A percentile compares a stretch with the other conserved stretches of the same genome.
These are phyloP conservation scores for Phytophthora chlamydospora DNA, from an alignment of 352 stramenopile species.

Conservation along the genomic window DNA sequence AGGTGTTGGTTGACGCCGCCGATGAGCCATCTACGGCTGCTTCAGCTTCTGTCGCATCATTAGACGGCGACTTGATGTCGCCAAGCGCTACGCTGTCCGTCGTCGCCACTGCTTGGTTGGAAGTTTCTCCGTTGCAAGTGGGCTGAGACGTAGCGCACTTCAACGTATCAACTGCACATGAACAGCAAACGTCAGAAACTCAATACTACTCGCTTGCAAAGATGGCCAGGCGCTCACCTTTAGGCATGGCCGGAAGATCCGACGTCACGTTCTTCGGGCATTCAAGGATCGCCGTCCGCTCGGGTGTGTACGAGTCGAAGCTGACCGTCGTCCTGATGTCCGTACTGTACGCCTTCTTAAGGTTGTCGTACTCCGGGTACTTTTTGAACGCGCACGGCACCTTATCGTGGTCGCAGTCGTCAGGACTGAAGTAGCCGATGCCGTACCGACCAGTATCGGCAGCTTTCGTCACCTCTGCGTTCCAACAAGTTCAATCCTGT, in stretches of 20 bases:
- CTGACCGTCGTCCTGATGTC: conserved; percentile 61
- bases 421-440: conserved; percentile 72
- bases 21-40: not conserved
- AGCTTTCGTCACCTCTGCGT: conserved; percentile 42
- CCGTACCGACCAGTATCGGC: conserved; percentile 71
- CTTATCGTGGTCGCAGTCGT: conserved; percentile 68
- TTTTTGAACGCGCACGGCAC: conserved; percentile 59
- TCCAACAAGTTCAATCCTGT: not conserved
- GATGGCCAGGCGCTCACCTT: conserved; percentile 27
- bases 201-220: not conserved
- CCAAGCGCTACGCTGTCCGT: too few species aligned
- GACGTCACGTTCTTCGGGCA: conserved; percentile 50
- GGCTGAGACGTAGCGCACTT: conserved; percentile 1
- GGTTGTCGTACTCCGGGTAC: conserved; percentile 75
- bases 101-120: too few species aligned
- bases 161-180: conserved; percentile 6
- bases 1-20: too few species aligned
- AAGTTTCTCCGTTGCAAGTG: too few species aligned
- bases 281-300: conserved; percentile 39
- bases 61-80: conserved; percentile 8
- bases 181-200: not conserved
- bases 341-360: conserved; percentile 77
- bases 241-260: conserved; percentile 37
- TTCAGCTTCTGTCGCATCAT: conserved; percentile 8
- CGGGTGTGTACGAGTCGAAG: conserved; percentile 41